Conservation (phyloP, 2,329 filamentous ascomycete species). For the Colletotrichum sp. region DNA sequence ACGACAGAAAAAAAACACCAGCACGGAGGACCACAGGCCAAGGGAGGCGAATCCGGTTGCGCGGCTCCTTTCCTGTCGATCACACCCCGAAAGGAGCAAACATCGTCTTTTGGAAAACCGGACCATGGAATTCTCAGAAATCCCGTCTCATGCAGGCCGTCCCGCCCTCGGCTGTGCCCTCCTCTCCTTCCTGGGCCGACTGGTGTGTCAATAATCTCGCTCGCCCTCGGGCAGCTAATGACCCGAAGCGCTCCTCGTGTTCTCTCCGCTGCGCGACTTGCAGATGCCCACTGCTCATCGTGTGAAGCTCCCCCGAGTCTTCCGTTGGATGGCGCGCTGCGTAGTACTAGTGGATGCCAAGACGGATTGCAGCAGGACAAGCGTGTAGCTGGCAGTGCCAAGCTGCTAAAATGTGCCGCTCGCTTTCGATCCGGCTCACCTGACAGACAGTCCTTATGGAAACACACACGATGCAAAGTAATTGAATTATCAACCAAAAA, state of each 20-base stretch:
- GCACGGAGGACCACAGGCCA: background rate
- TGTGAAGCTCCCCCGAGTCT: background rate
- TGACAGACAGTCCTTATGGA: background rate
- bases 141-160: background rate
- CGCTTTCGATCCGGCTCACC: background rate
- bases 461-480: background rate
- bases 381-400: background rate
- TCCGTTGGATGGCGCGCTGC: background rate
- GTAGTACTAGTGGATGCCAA: background rate
- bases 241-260: background rate
- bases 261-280: background rate
- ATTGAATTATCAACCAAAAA: background rate
- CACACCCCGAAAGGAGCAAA: background rate
- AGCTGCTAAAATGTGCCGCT: background rate
- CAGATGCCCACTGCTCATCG: background rate
- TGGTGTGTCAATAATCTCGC: background rate
- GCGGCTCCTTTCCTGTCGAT: background rate
- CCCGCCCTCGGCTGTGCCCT: background rate
- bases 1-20: background rate
- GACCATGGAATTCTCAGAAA: conserved; percentile 14
- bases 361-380: background rate
- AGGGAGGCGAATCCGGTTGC: conserved; percentile 10
- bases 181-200: background rate
- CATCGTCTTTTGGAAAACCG: conserved; percentile 4
- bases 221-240: background rate